These are phyloP conservation scores for Porodaedalea pini DNA, from an alignment of 1,284 basidiomycete genomes.

Conservation along the genomic window DNA sequence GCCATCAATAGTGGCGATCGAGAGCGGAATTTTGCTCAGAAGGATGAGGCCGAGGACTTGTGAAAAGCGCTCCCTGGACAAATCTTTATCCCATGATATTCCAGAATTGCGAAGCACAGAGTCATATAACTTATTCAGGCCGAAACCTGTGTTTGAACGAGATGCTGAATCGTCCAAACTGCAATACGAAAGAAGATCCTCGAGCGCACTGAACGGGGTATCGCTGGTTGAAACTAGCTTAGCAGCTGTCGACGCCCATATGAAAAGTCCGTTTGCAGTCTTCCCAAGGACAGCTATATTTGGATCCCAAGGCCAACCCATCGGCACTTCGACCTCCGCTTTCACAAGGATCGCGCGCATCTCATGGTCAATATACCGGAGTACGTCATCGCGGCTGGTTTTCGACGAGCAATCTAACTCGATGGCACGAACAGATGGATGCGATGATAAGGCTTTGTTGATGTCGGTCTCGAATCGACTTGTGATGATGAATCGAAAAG, in stretches of 20 bases:
- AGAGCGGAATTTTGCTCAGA: background rate
- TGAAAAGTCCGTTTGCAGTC: background rate
- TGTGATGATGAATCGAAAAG: constrained; percentile 1
- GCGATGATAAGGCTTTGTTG: background rate
- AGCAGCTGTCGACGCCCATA: too few relatives aligned
- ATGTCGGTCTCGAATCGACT: background rate
- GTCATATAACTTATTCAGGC: background rate
- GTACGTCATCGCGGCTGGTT: background rate
- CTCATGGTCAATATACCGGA: background rate
- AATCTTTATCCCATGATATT: background rate
- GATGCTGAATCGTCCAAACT: too few relatives aligned
- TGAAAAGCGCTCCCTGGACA: background rate
- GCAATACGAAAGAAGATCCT: background rate
- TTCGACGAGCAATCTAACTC: background rate
- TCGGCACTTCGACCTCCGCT: background rate
- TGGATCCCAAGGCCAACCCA: background rate
- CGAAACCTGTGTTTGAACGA: background rate
- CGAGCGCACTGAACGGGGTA: background rate
- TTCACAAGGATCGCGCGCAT: background rate
- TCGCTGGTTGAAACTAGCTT: background rate
- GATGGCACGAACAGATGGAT: background rate
- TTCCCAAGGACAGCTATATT: background rate
- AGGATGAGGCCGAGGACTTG: background rate
- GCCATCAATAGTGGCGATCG: background rate
- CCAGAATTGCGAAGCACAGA: background rate